Evolutionary conservation across 345 rosid genomes (phyloP).

Genomic region (Ceriops decandra): DNA sequence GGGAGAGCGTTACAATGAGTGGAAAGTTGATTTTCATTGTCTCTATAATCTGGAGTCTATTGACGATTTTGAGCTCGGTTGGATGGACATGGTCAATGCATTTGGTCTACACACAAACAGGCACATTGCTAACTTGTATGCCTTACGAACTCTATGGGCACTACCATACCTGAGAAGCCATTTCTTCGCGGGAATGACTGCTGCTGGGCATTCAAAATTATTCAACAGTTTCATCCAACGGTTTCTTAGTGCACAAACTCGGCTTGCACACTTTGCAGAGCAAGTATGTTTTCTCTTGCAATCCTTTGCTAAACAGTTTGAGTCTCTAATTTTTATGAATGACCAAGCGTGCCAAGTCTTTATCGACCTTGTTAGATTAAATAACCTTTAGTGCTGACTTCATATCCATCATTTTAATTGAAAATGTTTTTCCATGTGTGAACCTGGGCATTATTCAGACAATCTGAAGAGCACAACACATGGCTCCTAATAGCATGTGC

Average conservation of each 20-base stretch:
- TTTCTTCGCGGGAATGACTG: slow-evolving; percentile 83
- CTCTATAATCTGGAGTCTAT: slow-evolving; percentile 75
- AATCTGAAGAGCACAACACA: no score
- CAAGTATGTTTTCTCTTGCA: slow-evolving; percentile 52
- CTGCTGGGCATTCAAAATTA: slow-evolving; percentile 69
- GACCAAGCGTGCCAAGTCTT: neutral
- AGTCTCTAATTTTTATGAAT: neutral
- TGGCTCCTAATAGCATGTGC: no score
- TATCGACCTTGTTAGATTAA: neutral
- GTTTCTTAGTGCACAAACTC: slow-evolving; percentile 82
- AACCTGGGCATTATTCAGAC: no score
- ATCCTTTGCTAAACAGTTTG: slow-evolving; percentile 2
- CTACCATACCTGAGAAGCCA: slow-evolving; percentile 82
- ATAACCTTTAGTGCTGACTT: no score
- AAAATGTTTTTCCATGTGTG: no score
- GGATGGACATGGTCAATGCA: slow-evolving; percentile 86
- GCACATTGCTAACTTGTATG: slow-evolving; percentile 67
- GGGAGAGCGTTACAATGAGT: slow-evolving; percentile 86
- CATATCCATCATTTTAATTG: no score
- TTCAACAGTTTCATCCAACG: slow-evolving; percentile 92
- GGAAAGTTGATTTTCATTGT: slow-evolving; percentile 87
- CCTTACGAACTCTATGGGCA: slow-evolving; percentile 72
- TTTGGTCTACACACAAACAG: slow-evolving; percentile 86
- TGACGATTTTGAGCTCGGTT: slow-evolving; percentile 84
- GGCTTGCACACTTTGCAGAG: slow-evolving; percentile 85